phyloP scores from a whole-genome alignment of 345 rosid genomes.

The Cardiospermum halicacabum region DNA sequence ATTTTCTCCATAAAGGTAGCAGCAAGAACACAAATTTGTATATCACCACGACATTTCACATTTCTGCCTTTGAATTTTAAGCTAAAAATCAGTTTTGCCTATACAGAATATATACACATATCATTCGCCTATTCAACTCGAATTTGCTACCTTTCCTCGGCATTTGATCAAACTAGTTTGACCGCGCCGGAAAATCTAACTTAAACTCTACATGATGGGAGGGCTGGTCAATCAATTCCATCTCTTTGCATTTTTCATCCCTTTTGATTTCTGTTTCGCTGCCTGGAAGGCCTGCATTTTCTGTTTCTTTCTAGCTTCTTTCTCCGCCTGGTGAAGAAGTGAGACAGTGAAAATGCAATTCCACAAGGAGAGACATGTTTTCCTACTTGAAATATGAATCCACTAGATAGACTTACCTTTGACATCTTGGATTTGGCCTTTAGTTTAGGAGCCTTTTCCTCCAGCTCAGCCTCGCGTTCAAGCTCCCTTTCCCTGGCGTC shows the following conservation, averaged over 20 bases:
- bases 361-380: not conserved
- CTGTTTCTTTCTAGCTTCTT: conserved; percentile 93
- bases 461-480: conserved; percentile 79
- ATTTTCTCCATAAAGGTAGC: not conserved
- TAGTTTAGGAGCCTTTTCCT: conserved; percentile 85
- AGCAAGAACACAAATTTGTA: not conserved
- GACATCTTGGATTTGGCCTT: conserved; percentile 99
- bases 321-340: conserved; percentile 58
- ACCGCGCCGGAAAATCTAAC: not conserved
- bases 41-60: not conserved
- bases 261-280: conserved; percentile 82
- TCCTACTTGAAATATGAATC: not conserved
- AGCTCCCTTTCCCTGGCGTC: conserved; percentile 75
- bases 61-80: not conserved
- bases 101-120: conserved; percentile 24
- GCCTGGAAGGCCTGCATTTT: conserved; percentile 84
- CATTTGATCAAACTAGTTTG: conserved; percentile 10
- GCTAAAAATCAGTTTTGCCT: conserved; percentile 6
- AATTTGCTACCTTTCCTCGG: not conserved
- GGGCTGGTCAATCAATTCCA: conserved; percentile 80
- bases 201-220: not conserved
- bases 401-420: conserved; percentile 34
- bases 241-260: conserved; percentile 79
- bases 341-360: not conserved
- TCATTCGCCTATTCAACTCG: not conserved